A percentile compares a stretch with the other conserved stretches of the same genome.
phyloP scores from a whole-genome alignment of 441 rosid genomes.

The Mallotus repandus region DNA sequence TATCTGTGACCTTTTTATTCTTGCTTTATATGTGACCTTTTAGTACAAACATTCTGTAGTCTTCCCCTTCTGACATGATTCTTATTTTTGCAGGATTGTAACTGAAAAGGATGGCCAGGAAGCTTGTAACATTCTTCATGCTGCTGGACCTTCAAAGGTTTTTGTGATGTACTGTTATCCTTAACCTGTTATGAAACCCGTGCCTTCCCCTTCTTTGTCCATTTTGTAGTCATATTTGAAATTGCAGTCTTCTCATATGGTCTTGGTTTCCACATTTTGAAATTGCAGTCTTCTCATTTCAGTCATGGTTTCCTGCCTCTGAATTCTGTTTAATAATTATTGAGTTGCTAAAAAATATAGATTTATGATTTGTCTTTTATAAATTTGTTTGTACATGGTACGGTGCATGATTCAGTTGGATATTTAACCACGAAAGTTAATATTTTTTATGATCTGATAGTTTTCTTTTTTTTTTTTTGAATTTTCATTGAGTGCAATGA shows the following conservation, averaged over 20 bases:
- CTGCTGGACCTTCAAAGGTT: constrained; percentile 96
- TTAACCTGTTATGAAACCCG: constrained; percentile 12
- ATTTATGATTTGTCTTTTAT: not conserved
- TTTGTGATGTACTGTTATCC: constrained; percentile 13
- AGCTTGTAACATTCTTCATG: constrained; percentile 93
- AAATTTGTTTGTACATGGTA: not conserved
- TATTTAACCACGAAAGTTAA: not conserved
- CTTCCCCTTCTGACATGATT: constrained; percentile 12
- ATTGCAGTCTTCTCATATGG: too few species aligned
- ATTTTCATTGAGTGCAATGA: too few species aligned
- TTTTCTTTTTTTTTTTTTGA: not conserved
- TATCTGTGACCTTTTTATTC: not conserved
- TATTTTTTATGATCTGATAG: not conserved
- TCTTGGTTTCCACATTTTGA: not conserved
- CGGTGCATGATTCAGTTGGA: not conserved
- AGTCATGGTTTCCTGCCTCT: not conserved
- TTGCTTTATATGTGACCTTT: not conserved
- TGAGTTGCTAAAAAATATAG: not conserved
- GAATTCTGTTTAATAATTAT: not conserved
- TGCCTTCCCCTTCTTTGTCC: not conserved
- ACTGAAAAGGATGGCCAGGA: constrained; percentile 84
- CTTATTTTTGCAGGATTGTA: constrained; percentile 53
- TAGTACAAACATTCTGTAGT: not conserved
- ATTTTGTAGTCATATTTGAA: not conserved
- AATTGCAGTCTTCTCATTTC: too few species aligned